These are phyloP conservation scores for Boletus vermiculosoides DNA, from an alignment of 768 basidiomycete species.

Conservation along the genomic window DNA sequence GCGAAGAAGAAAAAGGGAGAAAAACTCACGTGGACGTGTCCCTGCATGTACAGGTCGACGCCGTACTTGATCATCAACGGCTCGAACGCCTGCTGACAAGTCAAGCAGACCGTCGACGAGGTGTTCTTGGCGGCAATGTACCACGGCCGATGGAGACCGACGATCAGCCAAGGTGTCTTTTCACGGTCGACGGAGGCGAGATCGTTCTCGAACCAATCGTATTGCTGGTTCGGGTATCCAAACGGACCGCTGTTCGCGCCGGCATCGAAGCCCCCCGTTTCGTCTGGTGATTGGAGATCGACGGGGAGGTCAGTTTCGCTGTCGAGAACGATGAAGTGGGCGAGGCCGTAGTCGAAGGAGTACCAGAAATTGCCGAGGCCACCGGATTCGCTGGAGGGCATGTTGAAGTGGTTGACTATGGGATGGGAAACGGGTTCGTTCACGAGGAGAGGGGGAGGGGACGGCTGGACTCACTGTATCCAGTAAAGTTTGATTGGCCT, in stretches of 20 bases:
- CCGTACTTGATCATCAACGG: constrained; percentile 33
- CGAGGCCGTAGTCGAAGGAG: constrained; percentile 32
- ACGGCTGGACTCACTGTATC: constrained; percentile 23
- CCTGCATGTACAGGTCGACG: constrained; percentile 31
- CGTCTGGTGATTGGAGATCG: constrained; percentile 27
- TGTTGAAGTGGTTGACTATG: constrained; percentile 28
- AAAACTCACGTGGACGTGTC: constrained; percentile 24
- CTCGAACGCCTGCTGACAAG: constrained; percentile 28
- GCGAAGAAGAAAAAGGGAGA: too few relatives aligned
- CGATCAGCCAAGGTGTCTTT: constrained; percentile 28
- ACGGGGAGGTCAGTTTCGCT: constrained; percentile 27
- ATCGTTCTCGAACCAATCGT: constrained; percentile 27
- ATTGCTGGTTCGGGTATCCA: constrained; percentile 29
- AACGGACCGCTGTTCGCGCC: constrained; percentile 28
- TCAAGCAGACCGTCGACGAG: constrained; percentile 10
- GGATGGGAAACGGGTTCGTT: neutral
- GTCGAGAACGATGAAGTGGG: constrained; percentile 26
- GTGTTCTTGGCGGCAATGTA: constrained; percentile 13
- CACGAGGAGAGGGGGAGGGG: neutral
- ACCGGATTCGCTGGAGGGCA: constrained; percentile 28
- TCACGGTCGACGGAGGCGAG: constrained; percentile 23
- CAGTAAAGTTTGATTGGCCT: constrained; percentile 29
- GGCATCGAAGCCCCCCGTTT: constrained; percentile 16
- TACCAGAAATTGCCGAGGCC: constrained; percentile 32
- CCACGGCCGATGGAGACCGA: constrained; percentile 32